Conservation (phyloP, 441 rosid genomes). For the Manihot esculenta region DNA sequence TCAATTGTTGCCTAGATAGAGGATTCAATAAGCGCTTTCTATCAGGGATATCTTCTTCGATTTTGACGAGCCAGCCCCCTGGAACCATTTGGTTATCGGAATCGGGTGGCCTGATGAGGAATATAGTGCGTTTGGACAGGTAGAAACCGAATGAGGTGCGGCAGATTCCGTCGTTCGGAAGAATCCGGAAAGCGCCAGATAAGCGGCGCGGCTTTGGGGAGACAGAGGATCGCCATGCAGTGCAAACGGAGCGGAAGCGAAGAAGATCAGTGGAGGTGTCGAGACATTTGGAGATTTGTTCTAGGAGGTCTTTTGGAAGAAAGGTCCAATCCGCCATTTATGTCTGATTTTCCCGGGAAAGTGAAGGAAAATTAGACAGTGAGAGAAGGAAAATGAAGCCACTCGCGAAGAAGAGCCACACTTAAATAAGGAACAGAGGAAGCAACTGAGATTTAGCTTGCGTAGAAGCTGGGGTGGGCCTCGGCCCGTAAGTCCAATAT, state of each 20-base stretch:
- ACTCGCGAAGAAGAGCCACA: not conserved
- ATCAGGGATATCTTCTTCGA: constrained; percentile 42
- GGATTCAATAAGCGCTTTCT: constrained; percentile 58
- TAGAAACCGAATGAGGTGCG: constrained; percentile 48
- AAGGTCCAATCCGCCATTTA: constrained; percentile 60
- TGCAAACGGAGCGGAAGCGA: constrained; percentile 74
- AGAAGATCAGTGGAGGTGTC: constrained; percentile 52
- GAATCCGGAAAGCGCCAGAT: constrained; percentile 44
- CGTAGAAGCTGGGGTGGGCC: too few relatives aligned
- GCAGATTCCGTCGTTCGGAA: constrained; percentile 53
- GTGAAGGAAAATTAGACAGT: not conserved
- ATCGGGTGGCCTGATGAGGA: constrained; percentile 46
- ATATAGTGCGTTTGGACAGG: constrained; percentile 61
- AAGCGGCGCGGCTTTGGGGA: constrained; percentile 35
- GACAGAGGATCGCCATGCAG: constrained; percentile 64
- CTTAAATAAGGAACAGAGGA: not conserved
- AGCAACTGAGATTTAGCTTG: too few relatives aligned
- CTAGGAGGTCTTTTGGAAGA: constrained; percentile 66
- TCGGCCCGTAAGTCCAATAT: too few relatives aligned
- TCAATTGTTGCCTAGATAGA: constrained; percentile 37
- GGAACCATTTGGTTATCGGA: constrained; percentile 25
- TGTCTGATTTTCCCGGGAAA: constrained; percentile 9
- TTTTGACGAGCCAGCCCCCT: constrained; percentile 61
- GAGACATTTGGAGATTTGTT: constrained; percentile 43
- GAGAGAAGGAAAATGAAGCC: not conserved